Evolutionary conservation across 495 filamentous ascomycete species (phyloP).

Genomic region (Diplogelasinospora grovesii): DNA sequence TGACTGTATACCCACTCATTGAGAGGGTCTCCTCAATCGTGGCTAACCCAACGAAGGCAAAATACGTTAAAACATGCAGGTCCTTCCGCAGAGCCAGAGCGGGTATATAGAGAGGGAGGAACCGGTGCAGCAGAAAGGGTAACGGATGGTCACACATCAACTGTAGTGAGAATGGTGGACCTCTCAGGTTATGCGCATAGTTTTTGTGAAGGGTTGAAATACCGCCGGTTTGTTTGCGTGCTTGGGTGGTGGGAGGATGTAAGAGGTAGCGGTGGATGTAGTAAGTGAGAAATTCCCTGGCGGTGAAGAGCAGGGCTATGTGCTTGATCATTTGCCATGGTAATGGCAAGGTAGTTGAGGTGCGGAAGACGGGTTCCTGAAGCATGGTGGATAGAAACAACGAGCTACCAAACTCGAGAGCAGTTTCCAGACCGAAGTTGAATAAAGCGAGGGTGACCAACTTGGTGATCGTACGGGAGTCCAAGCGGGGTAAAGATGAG

Average conservation of each 20-base stretch:
- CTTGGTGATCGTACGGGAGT: conserved; percentile 29
- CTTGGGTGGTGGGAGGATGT: conserved; percentile 50
- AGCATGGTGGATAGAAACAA: conserved; percentile 23
- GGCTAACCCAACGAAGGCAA: conserved; percentile 58
- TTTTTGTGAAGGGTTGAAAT: conserved; percentile 42
- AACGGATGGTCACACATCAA: conserved; percentile 70
- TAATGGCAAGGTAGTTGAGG: conserved; percentile 36
- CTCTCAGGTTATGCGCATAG: conserved; percentile 55
- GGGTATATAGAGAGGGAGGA: conserved; percentile 69
- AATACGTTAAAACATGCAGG: conserved; percentile 76
- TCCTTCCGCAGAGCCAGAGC: conserved; percentile 42
- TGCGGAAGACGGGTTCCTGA: conserved; percentile 33
- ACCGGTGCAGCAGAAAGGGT: conserved; percentile 60
- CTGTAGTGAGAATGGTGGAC: conserved; percentile 56
- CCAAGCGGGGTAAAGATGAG: conserved; percentile 54
- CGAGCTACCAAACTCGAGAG: conserved; percentile 48
- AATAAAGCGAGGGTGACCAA: conserved; percentile 50
- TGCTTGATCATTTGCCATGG: conserved; percentile 52
- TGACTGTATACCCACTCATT: conserved; percentile 67
- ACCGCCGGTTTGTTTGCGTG: conserved; percentile 11
- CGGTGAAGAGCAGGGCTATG: conserved; percentile 54
- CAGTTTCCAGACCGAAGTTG: conserved; percentile 57
- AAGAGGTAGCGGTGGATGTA: conserved; percentile 65
- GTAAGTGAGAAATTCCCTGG: conserved; percentile 58
- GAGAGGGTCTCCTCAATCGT: conserved; percentile 72